Percentiles rank a stretch among this genome's conserved stretches.
Conservation (phyloP, 169 alveolate species). For the Plasmodium cynomolgi region DNA sequence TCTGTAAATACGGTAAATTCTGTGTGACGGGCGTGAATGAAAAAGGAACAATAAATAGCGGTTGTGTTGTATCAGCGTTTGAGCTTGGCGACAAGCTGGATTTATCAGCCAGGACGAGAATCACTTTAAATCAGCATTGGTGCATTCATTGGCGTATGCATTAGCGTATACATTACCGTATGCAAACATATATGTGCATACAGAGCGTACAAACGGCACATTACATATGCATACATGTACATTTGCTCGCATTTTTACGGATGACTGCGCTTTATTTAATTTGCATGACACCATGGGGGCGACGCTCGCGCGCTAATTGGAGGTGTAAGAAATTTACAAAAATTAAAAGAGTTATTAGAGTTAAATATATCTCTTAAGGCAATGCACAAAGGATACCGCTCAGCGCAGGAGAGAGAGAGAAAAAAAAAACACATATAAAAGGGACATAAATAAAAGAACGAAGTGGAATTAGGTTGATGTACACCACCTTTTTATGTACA, state of each 20-base stretch:
- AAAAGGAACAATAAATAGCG: background rate
- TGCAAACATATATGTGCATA: background rate
- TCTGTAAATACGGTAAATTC: background rate
- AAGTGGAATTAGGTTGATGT: background rate
- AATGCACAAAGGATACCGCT: background rate
- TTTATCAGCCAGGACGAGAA: background rate
- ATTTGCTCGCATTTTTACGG: background rate
- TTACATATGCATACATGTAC: background rate
- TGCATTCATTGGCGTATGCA: background rate
- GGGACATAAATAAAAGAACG: background rate
- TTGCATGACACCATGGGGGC: background rate
- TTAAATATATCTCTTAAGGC: background rate
- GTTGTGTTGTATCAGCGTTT: conserved; percentile 1
- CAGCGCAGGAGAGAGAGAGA: background rate
- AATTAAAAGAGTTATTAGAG: background rate
- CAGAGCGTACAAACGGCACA: background rate
- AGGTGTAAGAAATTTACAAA: background rate
- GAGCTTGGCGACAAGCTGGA: background rate
- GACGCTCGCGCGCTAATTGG: background rate
- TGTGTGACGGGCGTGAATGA: background rate
- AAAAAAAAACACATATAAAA: background rate
- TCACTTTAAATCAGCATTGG: background rate
- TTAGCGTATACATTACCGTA: background rate
- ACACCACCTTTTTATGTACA: background rate
- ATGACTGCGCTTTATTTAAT: background rate